Base-by-base conservation (phyloP, 495 filamentous ascomycete genomes). In the Podospora pseudopauciseta region DNA sequence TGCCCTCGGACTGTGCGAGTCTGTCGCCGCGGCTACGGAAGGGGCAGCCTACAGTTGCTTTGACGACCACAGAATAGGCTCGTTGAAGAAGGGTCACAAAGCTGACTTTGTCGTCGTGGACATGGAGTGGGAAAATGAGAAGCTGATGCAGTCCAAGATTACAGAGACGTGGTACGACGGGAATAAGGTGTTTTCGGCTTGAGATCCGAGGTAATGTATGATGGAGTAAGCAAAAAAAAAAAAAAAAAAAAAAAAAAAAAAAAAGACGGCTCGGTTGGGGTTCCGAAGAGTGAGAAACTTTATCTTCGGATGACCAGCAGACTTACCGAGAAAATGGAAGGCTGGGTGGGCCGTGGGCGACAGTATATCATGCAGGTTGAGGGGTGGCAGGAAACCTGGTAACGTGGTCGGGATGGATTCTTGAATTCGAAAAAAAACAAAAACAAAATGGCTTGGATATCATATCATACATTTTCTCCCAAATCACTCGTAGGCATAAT, bases 101-200 rank as follows among this genome's bases (percentile, higher is more conserved):
- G 87, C 87, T 2, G 84, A 90, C 70, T 86, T 89, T 69, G 81
- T 82, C 20, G 78, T 89, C 5, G 75, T 86, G 6, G 84, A 89
- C 60, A 88, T 88, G 83, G 78, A 83, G 56, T 87, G 84, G 82
- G 77, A 82, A 19, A 75, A 75, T 16, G 81, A 84, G 44, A 79
- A 72, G 69, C 76, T 90, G 65, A 73, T 87, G 59, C 73, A 85
- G n/a, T 85, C 85, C 4, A 80, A 63, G 60, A 78, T 87, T 5
- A 64, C 65, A 58, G 79, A 88, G 77, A 89, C 86, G 0, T 89
- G 87, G 87, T 84, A 80, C 66, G 74, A 74, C 39, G 87, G 87
- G 15, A 75, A 68, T 62, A 85, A 77, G 67, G 82, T 87, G 53
- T 88, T 79, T 66, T 55, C 70, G 54, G 76, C 70, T 13, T 57